These are phyloP conservation scores for Clonostachys solani DNA, from an alignment of 2,329 filamentous ascomycete genomes.

Conservation along the genomic window DNA sequence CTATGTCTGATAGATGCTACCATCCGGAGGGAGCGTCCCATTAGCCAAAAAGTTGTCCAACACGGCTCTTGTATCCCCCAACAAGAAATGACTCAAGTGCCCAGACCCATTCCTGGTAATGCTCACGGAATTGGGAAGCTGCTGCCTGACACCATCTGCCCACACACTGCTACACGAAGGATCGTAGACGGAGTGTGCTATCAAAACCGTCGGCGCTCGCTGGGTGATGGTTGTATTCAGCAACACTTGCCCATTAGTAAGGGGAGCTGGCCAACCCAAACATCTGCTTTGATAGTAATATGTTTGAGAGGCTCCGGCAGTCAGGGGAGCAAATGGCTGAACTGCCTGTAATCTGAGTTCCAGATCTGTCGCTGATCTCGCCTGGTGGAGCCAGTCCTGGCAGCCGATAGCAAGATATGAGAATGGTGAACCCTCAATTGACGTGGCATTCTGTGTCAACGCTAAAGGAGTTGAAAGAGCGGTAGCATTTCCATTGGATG, in stretches of 20 bases:
- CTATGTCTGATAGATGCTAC: conserved; percentile 10
- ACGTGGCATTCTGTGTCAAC: neutral
- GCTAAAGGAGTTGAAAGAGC: conserved; percentile 7
- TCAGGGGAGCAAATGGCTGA: conserved; percentile 8
- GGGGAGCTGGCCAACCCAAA: conserved; percentile 11
- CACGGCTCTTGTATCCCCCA: conserved; percentile 11
- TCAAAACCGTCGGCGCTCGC: conserved; percentile 8
- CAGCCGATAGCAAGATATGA: conserved; percentile 12
- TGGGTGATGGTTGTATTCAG: neutral
- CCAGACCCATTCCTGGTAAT: conserved; percentile 13
- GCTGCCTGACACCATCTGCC: conserved; percentile 10
- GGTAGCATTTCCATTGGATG: conserved; percentile 11
- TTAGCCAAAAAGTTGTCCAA: conserved; percentile 11
- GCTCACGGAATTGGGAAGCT: conserved; percentile 11
- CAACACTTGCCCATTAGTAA: conserved; percentile 8
- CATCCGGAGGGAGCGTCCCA: conserved; percentile 12
- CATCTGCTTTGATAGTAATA: conserved; percentile 10
- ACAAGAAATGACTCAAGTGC: conserved; percentile 11
- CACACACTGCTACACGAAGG: conserved; percentile 11
- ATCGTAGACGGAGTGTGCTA: conserved; percentile 10
- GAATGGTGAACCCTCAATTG: conserved; percentile 1
- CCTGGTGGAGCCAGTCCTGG: conserved; percentile 12
- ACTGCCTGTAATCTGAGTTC: conserved; percentile 5
- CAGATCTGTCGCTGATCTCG: conserved; percentile 6
- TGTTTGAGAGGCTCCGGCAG: conserved; percentile 7